Evolutionary conservation across 495 filamentous ascomycete species (phyloP), one percentile per base, ranked within the genome.

Genomic region (Aspergillus avenaceus): DNA sequence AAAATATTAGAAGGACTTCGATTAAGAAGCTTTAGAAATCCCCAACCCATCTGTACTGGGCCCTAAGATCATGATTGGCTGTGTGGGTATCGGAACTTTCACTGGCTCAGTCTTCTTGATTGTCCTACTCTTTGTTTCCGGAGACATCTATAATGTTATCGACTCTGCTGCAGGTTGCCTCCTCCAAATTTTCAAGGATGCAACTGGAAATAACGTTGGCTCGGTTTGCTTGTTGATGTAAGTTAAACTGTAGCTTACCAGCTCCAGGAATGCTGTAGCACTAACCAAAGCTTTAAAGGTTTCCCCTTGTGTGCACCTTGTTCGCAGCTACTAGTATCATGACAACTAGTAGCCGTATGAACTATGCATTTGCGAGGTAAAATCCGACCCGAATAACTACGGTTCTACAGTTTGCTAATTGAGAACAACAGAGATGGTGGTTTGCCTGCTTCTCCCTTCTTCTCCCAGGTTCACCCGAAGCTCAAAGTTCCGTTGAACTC

Each of bases 261-360:
- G 16, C n/a, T 14, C 11, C 9, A 5, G 4, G 21, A 18, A 9
- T 21, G 14, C 19, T 5, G 37, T 8, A 0, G 31, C 42, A 22
- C 55, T 64, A 26, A 64, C 46, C 2, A 9, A 12, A 5, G n/a
- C 3, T 11, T 16, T 16, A 4, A n/a, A 81, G 79, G 36, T 82
- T 90, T 60, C 86, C 87, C 0, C 72, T 90, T 16, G 63, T 84
- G 13, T 90, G 85, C 58, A 77, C 89, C 47, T 64, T 91, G 0
- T 89, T 91, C 57, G 84, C 85, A 6, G 76, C 79, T 2, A 86
- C 76, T 2, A 81, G 77, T 12, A 83, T 90, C 55, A 86, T 88
- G 84, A 87, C 86, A 3, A 90, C 87, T 8, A 83, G 80, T 44
- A 85, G 79, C 50, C 82, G 87, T 11, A 89, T 91, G 84, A 80